Evolutionary conservation across 805 yeast genomes (phyloP).

Genomic region (Candida nitratophila): DNA sequence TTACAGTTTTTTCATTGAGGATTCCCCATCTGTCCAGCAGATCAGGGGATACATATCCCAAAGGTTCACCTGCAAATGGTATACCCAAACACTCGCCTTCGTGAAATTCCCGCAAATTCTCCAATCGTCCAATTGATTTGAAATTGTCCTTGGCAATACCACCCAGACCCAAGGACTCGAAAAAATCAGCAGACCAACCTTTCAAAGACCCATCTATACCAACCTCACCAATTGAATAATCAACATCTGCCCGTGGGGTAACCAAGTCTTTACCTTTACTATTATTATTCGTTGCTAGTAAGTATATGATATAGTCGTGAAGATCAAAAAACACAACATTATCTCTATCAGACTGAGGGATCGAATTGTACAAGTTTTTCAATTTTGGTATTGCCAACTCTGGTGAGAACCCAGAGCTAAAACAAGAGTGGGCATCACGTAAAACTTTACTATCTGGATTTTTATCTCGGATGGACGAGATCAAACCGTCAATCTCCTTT

Average conservation of each 20-base stretch:
- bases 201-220: conserved; percentile 53
- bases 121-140: conserved; percentile 26
- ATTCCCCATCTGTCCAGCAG: conserved; percentile 2
- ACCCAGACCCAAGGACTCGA: conserved; percentile 17
- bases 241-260: no score
- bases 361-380: conserved; percentile 27
- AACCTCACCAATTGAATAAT: conserved; percentile 5
- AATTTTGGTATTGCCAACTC: conserved; percentile 56
- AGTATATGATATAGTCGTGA: conserved; percentile 35
- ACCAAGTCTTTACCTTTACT: no score
- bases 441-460: no score
- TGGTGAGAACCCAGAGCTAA: conserved; percentile 30
- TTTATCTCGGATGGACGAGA: no score
- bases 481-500: conserved; percentile 14
- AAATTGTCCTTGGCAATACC: conserved; percentile 6
- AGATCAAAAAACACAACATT: conserved; percentile 39
- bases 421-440: no score
- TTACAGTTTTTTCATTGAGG: conserved; percentile 6
- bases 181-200: conserved; percentile 38
- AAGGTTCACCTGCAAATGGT: conserved; percentile 26
- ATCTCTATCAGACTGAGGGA: conserved; percentile 12
- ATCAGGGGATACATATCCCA: conserved; percentile 11
- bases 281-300: conserved; percentile 15
- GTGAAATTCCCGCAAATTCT: conserved; percentile 1
- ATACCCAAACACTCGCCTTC: conserved; percentile 10